Evolutionary conservation across 306 rosid genomes (phyloP), one percentile per base, ranked within the genome.

Genomic region (Vachellia collinsii): DNA sequence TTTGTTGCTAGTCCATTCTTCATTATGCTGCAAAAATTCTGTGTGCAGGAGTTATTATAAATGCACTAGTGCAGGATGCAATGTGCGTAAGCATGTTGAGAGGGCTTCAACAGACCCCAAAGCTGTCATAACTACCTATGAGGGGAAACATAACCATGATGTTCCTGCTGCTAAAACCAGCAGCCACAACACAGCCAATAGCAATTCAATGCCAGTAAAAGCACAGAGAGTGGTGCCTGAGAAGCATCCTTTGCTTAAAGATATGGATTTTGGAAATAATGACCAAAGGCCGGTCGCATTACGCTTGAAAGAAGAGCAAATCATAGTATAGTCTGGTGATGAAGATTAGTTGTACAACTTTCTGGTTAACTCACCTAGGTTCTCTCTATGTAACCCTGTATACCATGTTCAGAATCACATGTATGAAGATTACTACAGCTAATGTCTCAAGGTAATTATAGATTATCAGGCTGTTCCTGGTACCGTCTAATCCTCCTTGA

Each of bases 51-150:
- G 94, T 84, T 92, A 92, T 72, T 92, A 90, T 88, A 92, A 90
- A 84, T 91, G 97, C 82, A 91, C 97, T 25, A 79, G 63, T 76
- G 71, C 83, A 3, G 93, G 97, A 63, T 91, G 97, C 87, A 91
- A 89, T 43, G 97, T 91, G 39, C 92, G 93, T 5, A 91, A 91
- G 80, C 97, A 91, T 75, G 92, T 91, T 9, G 97, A 91, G 83
- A 91, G 96, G 79, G 93, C 97, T 80, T 85, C 93, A 22, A 86
- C 87, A 14, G 97, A 91, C 72, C 77, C 91, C 13, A 89, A 91
- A 73, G 93, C 97, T 25, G 97, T 91, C 58, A 81, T 91, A 63
- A 91, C 97, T 13, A 82, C 97, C 19, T 91, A 91, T 13, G 97
- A 91, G 75, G 93, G 97, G 11, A 91, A 91, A 72, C 97, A 91